These are phyloP conservation scores for Coemansia sp. DNA, from an alignment of 192 early-diverging fungal genomes.

Conservation along the genomic window DNA sequence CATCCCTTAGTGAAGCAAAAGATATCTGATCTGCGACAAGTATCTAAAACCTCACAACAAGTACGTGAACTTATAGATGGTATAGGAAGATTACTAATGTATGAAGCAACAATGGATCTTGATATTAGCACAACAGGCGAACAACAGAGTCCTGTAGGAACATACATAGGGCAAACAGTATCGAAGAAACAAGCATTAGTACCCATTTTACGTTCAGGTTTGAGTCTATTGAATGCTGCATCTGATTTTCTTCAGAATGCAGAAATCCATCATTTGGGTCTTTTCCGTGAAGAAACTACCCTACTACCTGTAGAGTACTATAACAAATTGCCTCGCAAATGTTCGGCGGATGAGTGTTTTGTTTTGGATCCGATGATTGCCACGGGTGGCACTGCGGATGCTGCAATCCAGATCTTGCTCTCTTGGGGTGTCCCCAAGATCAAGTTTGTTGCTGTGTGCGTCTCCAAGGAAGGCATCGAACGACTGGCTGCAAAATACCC, in stretches of 20 bases:
- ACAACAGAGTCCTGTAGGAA: slow-evolving; percentile 55
- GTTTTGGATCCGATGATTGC: slow-evolving; percentile 83
- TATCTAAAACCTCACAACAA: slow-evolving; percentile 45
- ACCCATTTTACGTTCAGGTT: slow-evolving; percentile 66
- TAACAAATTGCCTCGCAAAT: slow-evolving; percentile 77
- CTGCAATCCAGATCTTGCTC: slow-evolving; percentile 72
- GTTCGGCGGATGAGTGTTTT: slow-evolving; percentile 67
- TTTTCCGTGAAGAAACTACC: slow-evolving; percentile 78
- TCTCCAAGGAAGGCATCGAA: slow-evolving; percentile 56
- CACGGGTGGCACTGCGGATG: slow-evolving; percentile 76
- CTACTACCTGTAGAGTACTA: slow-evolving; percentile 90
- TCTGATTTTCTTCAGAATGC: slow-evolving; percentile 67
- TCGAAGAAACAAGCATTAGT: slow-evolving; percentile 56
- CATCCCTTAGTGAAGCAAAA: slow-evolving; percentile 64
- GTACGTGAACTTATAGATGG: slow-evolving; percentile 59
- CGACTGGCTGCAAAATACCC: slow-evolving; percentile 48
- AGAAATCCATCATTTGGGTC: slow-evolving; percentile 73
- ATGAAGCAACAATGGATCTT: slow-evolving; percentile 62
- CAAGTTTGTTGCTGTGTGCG: slow-evolving; percentile 67
- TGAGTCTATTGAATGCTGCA: slow-evolving; percentile 57
- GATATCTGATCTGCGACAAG: slow-evolving; percentile 59
- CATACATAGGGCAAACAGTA: slow-evolving; percentile 47
- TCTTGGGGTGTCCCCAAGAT: slow-evolving; percentile 77
- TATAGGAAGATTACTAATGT: slow-evolving; percentile 59
- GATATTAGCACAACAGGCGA: slow-evolving; percentile 12